Base-by-base conservation (phyloP, 2,329 filamentous ascomycete genomes). In the Xylaria hypoxylon region DNA sequence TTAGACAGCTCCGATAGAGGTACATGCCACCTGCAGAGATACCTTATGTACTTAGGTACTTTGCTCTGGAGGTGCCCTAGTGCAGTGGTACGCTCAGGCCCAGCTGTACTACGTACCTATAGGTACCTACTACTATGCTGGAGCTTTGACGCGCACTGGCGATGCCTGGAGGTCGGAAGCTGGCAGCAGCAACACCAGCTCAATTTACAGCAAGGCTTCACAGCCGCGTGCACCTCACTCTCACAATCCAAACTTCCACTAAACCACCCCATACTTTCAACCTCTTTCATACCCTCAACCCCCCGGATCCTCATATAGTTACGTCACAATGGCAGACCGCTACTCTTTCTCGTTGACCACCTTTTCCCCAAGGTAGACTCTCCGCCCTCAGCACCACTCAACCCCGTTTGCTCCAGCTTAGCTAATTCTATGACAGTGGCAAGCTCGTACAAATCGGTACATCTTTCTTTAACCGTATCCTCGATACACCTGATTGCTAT, bases 301-400 rank as follows among this genome's bases (percentile, higher is more conserved):
- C 62, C 58, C 50, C 45, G 26, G 45, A 42, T 40, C 24, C 24
- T 28, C 45, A 19, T 22, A 22, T 28, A 50, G 45, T 38, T 62
- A 67, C 48, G 68, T 66, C 76, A 85, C 72, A 79, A 99, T 99
- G 95, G 95, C 96, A 78, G 96, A 99, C 83, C 89, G 96, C 86
- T 99, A 99, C 84, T 97, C 95, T 62, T 99, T 99, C 90, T 99
- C 96, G 67, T 88, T 99, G 80, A 99, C 96, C 71, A 99, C 96
- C 72, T 99, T 99, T 90, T 98, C 96, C 78, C 96, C 96, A 81
- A 99, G 95, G 96, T 96, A 90, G 82, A 89, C 78, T 78, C 72
- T 73, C 74, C 68, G 71, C 67, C 68, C 61, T 72, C 65, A 69
- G 47, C 35, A 47, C 26, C 26, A 55, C 51, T 28, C 35, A 35